Evolutionary conservation across 345 rosid genomes (phyloP).

Genomic region (Iberis pinnata): DNA sequence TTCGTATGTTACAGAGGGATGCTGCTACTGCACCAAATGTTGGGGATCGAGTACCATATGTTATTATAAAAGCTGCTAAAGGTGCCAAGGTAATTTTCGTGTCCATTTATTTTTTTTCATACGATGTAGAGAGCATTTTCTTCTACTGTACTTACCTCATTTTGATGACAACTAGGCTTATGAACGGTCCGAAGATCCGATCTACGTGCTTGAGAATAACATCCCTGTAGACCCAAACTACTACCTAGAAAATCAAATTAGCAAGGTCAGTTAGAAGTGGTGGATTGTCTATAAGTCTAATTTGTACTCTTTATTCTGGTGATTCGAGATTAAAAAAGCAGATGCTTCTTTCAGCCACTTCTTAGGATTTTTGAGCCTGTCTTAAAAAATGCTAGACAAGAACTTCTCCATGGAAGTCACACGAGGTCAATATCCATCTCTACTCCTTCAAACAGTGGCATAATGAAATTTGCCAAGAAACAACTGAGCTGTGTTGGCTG

Average conservation of each 20-base stretch:
- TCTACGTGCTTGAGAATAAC: constrained; percentile 82
- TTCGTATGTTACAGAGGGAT: constrained; percentile 62
- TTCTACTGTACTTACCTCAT: constrained; percentile 6
- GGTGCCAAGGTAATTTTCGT: constrained; percentile 78
- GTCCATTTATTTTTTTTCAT: not conserved
- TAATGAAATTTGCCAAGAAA: constrained; percentile 90
- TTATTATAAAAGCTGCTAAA: constrained; percentile 83
- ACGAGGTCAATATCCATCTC: constrained; percentile 83
- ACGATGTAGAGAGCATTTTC: constrained; percentile 1
- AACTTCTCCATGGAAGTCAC: constrained; percentile 90
- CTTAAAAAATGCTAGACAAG: constrained; percentile 84
- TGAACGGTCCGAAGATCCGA: constrained; percentile 94
- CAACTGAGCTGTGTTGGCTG: constrained; percentile 84
- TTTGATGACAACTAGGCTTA: constrained; percentile 56
- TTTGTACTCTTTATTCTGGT: constrained; percentile 10
- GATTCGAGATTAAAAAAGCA: constrained; percentile 8
- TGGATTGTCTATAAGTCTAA: constrained; percentile 10
- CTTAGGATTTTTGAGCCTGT: constrained; percentile 95
- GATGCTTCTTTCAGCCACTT: constrained; percentile 62
- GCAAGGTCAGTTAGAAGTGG: constrained; percentile 54
- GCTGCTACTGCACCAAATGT: constrained; percentile 98
- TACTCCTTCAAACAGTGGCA: constrained; percentile 89
- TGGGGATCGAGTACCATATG: constrained; percentile 97
- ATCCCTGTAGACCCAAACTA: constrained; percentile 91
- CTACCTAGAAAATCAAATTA: constrained; percentile 90